Percentiles rank a stretch among this genome's conserved stretches.
These are phyloP conservation scores for Metarhizium robertsii DNA, from an alignment of 2,329 filamentous ascomycete genomes.

Conservation along the genomic window DNA sequence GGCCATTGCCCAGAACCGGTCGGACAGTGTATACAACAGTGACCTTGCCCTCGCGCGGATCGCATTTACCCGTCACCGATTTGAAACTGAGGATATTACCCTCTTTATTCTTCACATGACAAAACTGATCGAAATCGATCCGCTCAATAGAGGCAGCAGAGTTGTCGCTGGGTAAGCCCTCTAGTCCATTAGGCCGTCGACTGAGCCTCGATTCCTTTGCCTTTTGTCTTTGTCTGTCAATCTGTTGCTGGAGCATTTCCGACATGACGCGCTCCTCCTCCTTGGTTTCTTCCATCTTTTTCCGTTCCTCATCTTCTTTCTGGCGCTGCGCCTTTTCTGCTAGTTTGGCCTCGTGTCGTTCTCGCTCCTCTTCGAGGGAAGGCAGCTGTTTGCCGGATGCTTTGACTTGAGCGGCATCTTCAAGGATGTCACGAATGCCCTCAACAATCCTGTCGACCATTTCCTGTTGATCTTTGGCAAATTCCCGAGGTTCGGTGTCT, in stretches of 20 bases:
- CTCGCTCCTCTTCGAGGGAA: conserved; percentile 82
- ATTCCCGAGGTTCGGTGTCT: conserved; percentile 46
- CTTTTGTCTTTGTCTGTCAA: conserved; percentile 56
- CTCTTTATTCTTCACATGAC: conserved; percentile 51
- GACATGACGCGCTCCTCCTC: conserved; percentile 64
- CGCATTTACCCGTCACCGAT: conserved; percentile 59
- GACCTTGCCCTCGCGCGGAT: conserved; percentile 55
- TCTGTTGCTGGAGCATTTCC: conserved; percentile 63
- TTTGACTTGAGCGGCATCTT: conserved; percentile 74
- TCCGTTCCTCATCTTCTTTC: conserved; percentile 41
- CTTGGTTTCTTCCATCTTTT: conserved; percentile 44
- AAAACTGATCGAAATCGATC: conserved; percentile 58
- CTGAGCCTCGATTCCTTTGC: conserved; percentile 56
- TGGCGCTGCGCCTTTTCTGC: conserved; percentile 50
- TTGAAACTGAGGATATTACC: conserved; percentile 60
- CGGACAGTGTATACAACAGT: conserved; percentile 65
- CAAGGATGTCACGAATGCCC: conserved; percentile 65
- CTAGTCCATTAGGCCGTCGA: conserved; percentile 35
- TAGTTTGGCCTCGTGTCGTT: conserved; percentile 66
- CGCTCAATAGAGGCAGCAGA: conserved; percentile 19
- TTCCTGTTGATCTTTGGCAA: conserved; percentile 42
- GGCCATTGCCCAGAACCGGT: conserved; percentile 48
- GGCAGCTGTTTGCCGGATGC: conserved; percentile 68
- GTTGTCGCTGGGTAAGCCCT: conserved; percentile 17
- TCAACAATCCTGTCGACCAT: conserved; percentile 60